Percentiles rank a stretch among this genome's conserved stretches.
Evolutionary conservation across 257 asterid genomes (phyloP).

Genomic region (Petrea volubilis): DNA sequence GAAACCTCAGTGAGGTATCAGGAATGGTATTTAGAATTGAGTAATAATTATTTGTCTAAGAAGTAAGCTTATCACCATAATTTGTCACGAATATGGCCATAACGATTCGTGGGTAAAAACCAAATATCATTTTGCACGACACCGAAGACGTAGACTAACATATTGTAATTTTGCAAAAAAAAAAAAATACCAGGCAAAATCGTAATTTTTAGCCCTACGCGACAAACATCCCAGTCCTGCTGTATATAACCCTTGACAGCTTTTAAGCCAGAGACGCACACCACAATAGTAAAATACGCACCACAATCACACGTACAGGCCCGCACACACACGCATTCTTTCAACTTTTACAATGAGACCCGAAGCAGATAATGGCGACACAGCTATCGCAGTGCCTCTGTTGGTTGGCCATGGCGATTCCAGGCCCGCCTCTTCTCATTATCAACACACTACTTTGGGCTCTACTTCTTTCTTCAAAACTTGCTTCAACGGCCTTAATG

Average conservation of each 20-base stretch:
- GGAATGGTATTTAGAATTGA: too few relatives aligned
- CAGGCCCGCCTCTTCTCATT: neutral
- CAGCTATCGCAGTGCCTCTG: constrained; percentile 26
- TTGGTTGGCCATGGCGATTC: constrained; percentile 18
- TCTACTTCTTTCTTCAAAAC: constrained; percentile 75
- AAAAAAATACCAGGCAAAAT: neutral
- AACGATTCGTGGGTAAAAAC: too few relatives aligned
- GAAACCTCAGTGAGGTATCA: too few relatives aligned
- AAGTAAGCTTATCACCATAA: too few relatives aligned
- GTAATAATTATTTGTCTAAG: too few relatives aligned
- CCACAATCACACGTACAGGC: neutral
- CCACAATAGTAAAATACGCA: neutral
- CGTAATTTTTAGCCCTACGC: neutral
- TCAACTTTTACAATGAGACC: constrained; percentile 25
- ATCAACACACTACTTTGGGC: constrained; percentile 30
- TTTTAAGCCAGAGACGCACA: neutral
- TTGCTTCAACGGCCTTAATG: constrained; percentile 89
- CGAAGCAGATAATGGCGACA: constrained; percentile 11
- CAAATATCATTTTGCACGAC: too few relatives aligned
- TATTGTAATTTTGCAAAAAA: too few relatives aligned
- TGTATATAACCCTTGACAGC: neutral
- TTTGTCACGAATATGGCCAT: too few relatives aligned
- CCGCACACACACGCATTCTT: neutral
- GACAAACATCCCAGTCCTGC: neutral
- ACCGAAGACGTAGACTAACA: too few relatives aligned